phyloP scores from a whole-genome alignment of 139 green algal species.

The Mychonastes homosphaera region DNA sequence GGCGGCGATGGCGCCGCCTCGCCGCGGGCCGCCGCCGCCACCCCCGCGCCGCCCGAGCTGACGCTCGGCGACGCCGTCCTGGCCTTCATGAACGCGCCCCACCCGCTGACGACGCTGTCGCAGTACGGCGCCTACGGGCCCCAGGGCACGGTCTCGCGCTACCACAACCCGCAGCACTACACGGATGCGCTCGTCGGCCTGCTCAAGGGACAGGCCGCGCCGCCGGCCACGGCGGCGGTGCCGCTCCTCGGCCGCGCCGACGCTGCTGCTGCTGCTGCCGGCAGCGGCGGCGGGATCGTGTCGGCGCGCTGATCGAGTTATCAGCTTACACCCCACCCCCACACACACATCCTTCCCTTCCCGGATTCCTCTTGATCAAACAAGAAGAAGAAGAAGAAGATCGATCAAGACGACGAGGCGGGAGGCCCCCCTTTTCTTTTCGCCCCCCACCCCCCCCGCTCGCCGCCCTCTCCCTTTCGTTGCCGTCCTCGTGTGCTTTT shows the following conservation, averaged over 20 bases:
- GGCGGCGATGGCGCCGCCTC: not conserved
- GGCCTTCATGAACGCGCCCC: conserved; percentile 81
- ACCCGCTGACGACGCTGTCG: conserved; percentile 84
- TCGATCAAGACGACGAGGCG: too few relatives aligned
- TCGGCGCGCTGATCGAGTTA: too few relatives aligned
- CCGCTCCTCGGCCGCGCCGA: too few relatives aligned
- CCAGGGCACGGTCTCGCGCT: conserved; percentile 74
- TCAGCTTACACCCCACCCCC: too few relatives aligned
- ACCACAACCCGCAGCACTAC: conserved; percentile 96
- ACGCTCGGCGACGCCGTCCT: conserved; percentile 49
- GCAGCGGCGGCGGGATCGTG: too few relatives aligned
- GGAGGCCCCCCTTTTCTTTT: too few relatives aligned
- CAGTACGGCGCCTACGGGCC: conserved; percentile 76
- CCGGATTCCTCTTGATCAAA: too few relatives aligned
- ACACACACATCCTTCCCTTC: too few relatives aligned
- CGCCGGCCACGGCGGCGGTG: not conserved
- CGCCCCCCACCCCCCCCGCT: too few relatives aligned
- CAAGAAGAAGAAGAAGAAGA: too few relatives aligned
- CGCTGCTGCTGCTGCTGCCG: not conserved
- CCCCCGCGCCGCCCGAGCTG: not conserved
- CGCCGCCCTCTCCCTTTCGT: too few relatives aligned
- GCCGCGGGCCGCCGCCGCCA: not conserved
- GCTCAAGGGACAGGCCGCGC: not conserved
- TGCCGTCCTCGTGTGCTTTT: too few relatives aligned
- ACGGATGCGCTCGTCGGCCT: conserved; percentile 32